Conservation (phyloP, 1,284 basidiomycete genomes). For the Apiotrichum siamense region DNA sequence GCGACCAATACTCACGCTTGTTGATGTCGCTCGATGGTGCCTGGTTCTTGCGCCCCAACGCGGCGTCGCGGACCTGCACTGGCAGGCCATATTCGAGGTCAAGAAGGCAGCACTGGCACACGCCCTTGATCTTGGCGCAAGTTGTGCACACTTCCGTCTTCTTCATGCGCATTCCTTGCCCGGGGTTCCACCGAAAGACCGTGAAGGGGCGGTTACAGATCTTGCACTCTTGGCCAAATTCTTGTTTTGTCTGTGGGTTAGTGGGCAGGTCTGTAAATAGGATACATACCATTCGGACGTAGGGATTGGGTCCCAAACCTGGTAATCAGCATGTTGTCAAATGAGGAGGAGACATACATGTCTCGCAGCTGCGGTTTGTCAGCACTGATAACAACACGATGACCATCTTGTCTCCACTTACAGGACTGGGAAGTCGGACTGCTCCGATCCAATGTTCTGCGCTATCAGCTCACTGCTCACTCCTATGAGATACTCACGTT, state of each 20-base stretch:
- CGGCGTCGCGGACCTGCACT: slow-evolving; percentile 95
- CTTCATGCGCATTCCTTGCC: slow-evolving; percentile 84
- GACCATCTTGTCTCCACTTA: slow-evolving; percentile 33
- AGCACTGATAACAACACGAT: not conserved
- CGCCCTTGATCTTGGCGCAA: slow-evolving; percentile 97
- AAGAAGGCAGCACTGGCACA: slow-evolving; percentile 95
- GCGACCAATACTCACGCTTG: slow-evolving; percentile 49
- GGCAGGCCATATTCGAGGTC: slow-evolving; percentile 95
- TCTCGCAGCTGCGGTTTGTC: slow-evolving; percentile 59
- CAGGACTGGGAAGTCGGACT: slow-evolving; percentile 47
- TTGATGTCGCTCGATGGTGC: slow-evolving; percentile 96
- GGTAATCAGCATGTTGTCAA: not conserved
- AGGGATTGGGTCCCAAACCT: slow-evolving; percentile 83
- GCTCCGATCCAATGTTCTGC: slow-evolving; percentile 47
- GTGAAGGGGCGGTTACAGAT: slow-evolving; percentile 92
- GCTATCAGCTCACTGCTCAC: not conserved
- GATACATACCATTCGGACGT: slow-evolving; percentile 71
- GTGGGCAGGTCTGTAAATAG: not conserved
- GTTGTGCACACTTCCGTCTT: slow-evolving; percentile 98
- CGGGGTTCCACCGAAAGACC: slow-evolving; percentile 98
- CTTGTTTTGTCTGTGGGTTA: slow-evolving; percentile 74
- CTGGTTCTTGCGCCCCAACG: slow-evolving; percentile 75
- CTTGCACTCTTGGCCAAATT: slow-evolving; percentile 83
- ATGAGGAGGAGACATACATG: slow-evolving; percentile 57
- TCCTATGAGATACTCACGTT: slow-evolving; percentile 35